Base-by-base conservation (phyloP, 768 basidiomycete species). In the Suillus cothurnatus region DNA sequence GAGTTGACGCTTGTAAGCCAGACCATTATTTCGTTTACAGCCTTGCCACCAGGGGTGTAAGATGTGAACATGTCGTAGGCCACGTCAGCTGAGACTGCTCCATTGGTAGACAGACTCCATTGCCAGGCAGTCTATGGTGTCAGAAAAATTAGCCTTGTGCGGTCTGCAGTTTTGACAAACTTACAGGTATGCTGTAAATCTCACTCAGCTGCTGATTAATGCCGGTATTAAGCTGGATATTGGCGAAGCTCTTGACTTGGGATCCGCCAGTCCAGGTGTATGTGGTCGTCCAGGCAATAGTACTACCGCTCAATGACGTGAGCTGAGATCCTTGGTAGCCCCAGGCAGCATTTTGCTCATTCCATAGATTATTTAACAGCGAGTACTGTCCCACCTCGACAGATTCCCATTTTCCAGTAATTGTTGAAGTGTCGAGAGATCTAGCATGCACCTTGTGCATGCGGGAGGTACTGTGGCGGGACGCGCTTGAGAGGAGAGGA, bases 11-110 rank as follows among this genome's bases (percentile, higher is more conserved):
- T 86, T 1, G 80, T 87, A 17, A 89, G 81, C 89, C 88, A 89
- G 65, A 90, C 74, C 88, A 90, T 90, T 68, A 89, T 80, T 66
- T 84, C 82, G 66, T 77, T 69, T 38, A 68, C 66, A 61, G 81
- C 81, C 45, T 79, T 73, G 38, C 88, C 88, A 1, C 83, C 83
- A 41, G 85, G 49, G 6, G 77, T 76, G 65, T 69, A 70, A 2
- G 88, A 84, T 0, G 88, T 90, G 79, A 90, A 91, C 1, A 90
- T 65, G 67, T 90, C 89, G 65, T 81, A 90, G 7, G 88, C 86
- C 32, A 88, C 80, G 63, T 90, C 81, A 0, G 84, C 82, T 31
- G 86, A 82, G 64, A 86, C 74, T 1, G 71, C 72, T 6, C 78
- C 81, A 6, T 78, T 75, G 14, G 72, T 73, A 17, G 69, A 69